These are phyloP conservation scores for Xylaria longipes DNA, from an alignment of 495 filamentous ascomycete species.

Conservation along the genomic window DNA sequence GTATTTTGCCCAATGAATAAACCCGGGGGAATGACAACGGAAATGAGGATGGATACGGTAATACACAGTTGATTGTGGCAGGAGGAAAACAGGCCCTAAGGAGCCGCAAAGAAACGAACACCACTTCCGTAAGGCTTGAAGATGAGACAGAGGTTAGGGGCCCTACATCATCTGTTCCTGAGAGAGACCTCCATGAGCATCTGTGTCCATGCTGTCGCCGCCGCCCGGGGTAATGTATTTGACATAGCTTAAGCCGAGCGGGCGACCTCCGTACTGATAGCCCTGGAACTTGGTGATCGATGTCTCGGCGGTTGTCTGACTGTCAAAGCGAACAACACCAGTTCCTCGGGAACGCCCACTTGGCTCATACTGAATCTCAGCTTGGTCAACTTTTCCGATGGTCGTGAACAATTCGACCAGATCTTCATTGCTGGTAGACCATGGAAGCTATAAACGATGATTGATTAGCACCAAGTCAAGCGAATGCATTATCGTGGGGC, in stretches of 20 bases:
- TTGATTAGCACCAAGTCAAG: slow-evolving; percentile 35
- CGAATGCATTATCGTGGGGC: slow-evolving; percentile 4
- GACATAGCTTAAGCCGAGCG: slow-evolving; percentile 89
- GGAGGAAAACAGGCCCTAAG: neutral
- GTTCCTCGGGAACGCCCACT: slow-evolving; percentile 95
- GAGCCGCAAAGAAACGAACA: neutral
- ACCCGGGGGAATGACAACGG: neutral
- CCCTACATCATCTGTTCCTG: slow-evolving; percentile 96
- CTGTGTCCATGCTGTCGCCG: slow-evolving; percentile 82
- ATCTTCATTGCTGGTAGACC: slow-evolving; percentile 99
- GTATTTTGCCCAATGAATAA: neutral
- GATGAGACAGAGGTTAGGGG: neutral
- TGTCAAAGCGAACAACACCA: slow-evolving; percentile 93
- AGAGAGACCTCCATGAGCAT: slow-evolving; percentile 76
- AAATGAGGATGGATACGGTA: slow-evolving; percentile 17
- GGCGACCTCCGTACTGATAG: slow-evolving; percentile 95
- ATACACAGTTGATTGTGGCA: slow-evolving; percentile 10
- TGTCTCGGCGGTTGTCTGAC: slow-evolving; percentile 82
- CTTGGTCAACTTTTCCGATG: slow-evolving; percentile 96
- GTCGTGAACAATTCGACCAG: slow-evolving; percentile 95
- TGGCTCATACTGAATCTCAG: slow-evolving; percentile 97
- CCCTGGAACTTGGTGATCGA: slow-evolving; percentile 96
- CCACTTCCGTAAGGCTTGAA: neutral
- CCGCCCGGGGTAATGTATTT: slow-evolving; percentile 77
- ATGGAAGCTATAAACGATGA: slow-evolving; percentile 73